Evolutionary conservation across 1,284 basidiomycete genomes (phyloP).

Genomic region (Moesziomyces parantarcticus): DNA sequence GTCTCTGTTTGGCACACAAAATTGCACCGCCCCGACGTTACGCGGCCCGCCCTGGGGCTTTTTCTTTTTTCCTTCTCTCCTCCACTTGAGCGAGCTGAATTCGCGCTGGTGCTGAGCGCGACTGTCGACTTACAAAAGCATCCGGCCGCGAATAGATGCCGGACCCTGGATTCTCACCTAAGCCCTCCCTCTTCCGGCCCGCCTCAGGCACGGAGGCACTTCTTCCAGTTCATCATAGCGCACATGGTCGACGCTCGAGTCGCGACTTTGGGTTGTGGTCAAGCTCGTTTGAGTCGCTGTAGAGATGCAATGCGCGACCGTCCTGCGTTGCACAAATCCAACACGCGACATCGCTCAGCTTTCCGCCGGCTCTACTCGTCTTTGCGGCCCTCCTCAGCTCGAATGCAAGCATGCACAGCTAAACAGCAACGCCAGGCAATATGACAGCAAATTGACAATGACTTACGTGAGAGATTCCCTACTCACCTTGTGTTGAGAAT

Average conservation of each 20-base stretch:
- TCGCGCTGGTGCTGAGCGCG: too few species aligned
- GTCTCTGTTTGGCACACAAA: too few species aligned
- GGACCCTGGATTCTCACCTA: slow-evolving; percentile 36
- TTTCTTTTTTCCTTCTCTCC: slow-evolving; percentile 2
- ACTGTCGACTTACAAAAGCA: slow-evolving; percentile 18
- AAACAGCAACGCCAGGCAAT: too few species aligned
- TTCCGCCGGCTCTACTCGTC: not conserved
- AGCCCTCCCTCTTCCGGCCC: slow-evolving; percentile 1
- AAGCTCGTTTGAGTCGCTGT: slow-evolving; percentile 22
- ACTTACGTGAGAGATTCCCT: too few species aligned
- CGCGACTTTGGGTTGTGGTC: too few species aligned
- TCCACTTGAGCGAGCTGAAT: slow-evolving; percentile 7
- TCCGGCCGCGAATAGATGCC: slow-evolving; percentile 7
- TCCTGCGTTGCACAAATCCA: not conserved
- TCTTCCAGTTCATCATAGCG: too few species aligned
- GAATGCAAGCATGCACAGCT: not conserved
- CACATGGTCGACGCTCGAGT: too few species aligned
- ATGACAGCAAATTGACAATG: too few species aligned
- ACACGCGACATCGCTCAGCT: not conserved
- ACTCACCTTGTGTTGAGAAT: too few species aligned
- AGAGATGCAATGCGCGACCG: slow-evolving; percentile 11
- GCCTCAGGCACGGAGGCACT: not conserved
- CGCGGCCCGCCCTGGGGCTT: not conserved
- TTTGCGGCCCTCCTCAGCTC: not conserved
- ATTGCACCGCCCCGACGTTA: too few species aligned